Evolutionary conservation across 768 basidiomycete genomes (phyloP), one percentile per base, ranked within the genome.

Genomic region (Neoboletus brunneissimus): DNA sequence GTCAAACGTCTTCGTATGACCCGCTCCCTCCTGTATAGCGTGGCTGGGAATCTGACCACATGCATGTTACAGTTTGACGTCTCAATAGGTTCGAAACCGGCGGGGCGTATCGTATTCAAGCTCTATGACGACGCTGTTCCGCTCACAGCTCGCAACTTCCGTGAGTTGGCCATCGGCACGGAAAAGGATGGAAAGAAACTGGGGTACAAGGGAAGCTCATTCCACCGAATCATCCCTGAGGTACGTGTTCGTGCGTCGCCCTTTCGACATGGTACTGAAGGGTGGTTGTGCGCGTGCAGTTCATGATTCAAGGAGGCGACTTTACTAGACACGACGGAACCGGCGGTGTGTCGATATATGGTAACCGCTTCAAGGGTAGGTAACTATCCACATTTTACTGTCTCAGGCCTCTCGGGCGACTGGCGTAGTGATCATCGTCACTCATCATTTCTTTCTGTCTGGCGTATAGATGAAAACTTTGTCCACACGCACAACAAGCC

Each of bases 241-340:
- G 86, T 85, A 45, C 31, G 81, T 49, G 8, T 31, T 46, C 12
- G 18, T 41, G 12, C 37, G 34, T 31, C 13, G 0, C 8, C 5
- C 4, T 32, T 41, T 27, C 5, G 5, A 47, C 23, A 12, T 15
- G n/a, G 15, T 48, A 48, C 40, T 55, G 27, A 48, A 53, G 20
- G 27, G 2, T 35, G 23, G 20, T 7, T 18, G 20, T 4, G 44
- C 31, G 31, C 23, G n/a, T 58, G 9, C 56, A 82, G 81, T 91
- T 89, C 75, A 93, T 93, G 91, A 71, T 89, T 45, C 91, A 93
- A 70, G 92, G 90, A 25, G 92, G 92, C 25, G 92, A 94, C 73
- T 92, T 93, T 72, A 91, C 89, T 31, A 67, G 73, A 11, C 77
- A 81, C 59, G 82, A 91, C 59, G 89, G 89, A 15, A 91, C 88